Conservation (phyloP, 306 rosid genomes). For the Lathyrus oleraceus region DNA sequence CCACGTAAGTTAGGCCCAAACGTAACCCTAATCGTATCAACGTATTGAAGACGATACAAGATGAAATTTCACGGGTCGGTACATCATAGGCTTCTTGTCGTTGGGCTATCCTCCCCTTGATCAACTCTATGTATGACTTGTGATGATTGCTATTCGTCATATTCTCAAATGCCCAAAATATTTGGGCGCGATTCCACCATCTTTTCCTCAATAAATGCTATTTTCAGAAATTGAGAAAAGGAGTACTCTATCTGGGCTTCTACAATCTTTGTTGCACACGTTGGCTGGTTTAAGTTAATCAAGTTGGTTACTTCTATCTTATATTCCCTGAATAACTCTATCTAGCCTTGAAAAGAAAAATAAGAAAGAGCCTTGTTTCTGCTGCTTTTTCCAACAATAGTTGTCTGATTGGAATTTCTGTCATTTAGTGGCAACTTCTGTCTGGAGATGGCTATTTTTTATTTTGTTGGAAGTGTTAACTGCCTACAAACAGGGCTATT, state of each 20-base stretch:
- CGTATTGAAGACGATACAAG: background rate
- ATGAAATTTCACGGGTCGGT: background rate
- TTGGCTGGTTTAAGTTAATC: background rate
- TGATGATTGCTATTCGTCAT: background rate
- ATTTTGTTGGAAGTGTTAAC: constrained; percentile 1
- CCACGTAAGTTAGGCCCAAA: background rate
- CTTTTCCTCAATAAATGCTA: constrained; percentile 2
- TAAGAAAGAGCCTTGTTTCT: constrained; percentile 8
- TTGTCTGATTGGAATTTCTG: constrained; percentile 1
- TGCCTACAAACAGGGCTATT: background rate
- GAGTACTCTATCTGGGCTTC: background rate
- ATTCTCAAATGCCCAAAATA: constrained; percentile 10
- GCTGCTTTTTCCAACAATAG: background rate
- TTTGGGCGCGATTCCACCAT: background rate
- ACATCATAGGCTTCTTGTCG: background rate
- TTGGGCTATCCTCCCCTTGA: background rate
- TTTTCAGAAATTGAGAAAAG: background rate
- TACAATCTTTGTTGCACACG: background rate
- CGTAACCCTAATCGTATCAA: background rate
- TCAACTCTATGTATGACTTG: background rate
- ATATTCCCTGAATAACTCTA: background rate
- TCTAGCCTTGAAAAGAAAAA: background rate
- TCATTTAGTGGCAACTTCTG: constrained; percentile 21
- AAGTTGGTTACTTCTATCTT: background rate
- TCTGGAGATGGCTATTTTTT: background rate